These are phyloP conservation scores for Allomyces arbusculus DNA, from an alignment of 192 early-diverging fungal species.

Conservation along the genomic window DNA sequence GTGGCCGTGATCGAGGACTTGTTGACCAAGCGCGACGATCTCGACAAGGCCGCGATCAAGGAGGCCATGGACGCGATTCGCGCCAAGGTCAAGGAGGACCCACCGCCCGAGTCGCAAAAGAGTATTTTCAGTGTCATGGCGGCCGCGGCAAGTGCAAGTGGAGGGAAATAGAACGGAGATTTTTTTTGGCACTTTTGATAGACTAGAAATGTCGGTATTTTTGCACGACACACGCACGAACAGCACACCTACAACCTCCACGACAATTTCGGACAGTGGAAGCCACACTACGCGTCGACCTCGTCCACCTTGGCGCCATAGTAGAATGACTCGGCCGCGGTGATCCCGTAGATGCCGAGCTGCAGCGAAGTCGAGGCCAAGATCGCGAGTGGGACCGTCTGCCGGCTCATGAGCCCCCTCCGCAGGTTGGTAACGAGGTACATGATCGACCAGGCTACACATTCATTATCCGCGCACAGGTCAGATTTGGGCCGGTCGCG, in stretches of 20 bases:
- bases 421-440: neutral
- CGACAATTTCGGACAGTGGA: no score
- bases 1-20: conserved; percentile 83
- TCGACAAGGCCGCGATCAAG: conserved; percentile 63
- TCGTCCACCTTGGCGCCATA: neutral
- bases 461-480: neutral
- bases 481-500: neutral
- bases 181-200: no score
- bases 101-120: neutral
- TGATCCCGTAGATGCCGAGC: neutral
- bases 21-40: conserved; percentile 67
- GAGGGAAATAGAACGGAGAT: no score
- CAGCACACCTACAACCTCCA: no score
- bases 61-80: conserved; percentile 69
- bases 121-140: neutral
- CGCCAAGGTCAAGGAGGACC: conserved; percentile 38
- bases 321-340: neutral
- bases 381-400: neutral
- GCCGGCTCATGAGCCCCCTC: neutral
- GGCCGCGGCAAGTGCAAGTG: no score
- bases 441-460: neutral
- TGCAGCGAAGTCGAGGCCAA: neutral
- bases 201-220: no score
- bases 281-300: no score
- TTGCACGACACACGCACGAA: no score